These are phyloP conservation scores for Acephala macrosclerotiorum DNA, from an alignment of 2,329 filamentous ascomycete species.

Conservation along the genomic window DNA sequence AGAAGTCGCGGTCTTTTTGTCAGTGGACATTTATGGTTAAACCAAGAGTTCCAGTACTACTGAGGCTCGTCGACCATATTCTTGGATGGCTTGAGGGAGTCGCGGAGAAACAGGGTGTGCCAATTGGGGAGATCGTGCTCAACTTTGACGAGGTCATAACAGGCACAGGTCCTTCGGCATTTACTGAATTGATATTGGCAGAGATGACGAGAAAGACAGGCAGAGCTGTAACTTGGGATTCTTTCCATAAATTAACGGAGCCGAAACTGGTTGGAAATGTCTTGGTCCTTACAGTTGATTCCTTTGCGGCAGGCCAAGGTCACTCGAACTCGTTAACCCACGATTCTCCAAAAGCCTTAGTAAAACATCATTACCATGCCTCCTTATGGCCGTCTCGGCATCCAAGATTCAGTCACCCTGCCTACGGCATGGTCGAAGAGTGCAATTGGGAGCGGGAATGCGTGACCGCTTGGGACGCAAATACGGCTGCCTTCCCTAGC, in stretches of 20 bases:
- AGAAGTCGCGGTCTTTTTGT: constrained; percentile 74
- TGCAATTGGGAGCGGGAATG: constrained; percentile 75
- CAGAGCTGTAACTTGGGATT: constrained; percentile 63
- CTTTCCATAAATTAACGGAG: constrained; percentile 70
- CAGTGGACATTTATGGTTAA: constrained; percentile 80
- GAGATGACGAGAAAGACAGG: constrained; percentile 64
- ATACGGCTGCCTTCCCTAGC: constrained; percentile 65
- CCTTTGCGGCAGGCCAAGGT: constrained; percentile 76
- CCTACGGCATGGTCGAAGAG: constrained; percentile 73
- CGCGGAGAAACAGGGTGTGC: constrained; percentile 62
- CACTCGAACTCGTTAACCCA: constrained; percentile 78
- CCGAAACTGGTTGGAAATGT: constrained; percentile 70
- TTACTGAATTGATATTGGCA: constrained; percentile 68
- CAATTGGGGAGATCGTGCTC: constrained; percentile 65
- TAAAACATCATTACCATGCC: constrained; percentile 79
- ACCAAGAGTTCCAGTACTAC: constrained; percentile 71
- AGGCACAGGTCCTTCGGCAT: constrained; percentile 74
- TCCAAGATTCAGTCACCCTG: constrained; percentile 70
- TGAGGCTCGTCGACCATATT: constrained; percentile 72
- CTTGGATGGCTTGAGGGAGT: constrained; percentile 65
- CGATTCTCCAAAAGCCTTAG: constrained; percentile 68
- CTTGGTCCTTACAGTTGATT: constrained; percentile 73
- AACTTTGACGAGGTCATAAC: constrained; percentile 78
- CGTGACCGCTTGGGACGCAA: constrained; percentile 69
- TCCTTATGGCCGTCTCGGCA: constrained; percentile 75